Evolutionary conservation across 2,329 filamentous ascomycete genomes (phyloP).

Genomic region (Calonectria hawksworthii): DNA sequence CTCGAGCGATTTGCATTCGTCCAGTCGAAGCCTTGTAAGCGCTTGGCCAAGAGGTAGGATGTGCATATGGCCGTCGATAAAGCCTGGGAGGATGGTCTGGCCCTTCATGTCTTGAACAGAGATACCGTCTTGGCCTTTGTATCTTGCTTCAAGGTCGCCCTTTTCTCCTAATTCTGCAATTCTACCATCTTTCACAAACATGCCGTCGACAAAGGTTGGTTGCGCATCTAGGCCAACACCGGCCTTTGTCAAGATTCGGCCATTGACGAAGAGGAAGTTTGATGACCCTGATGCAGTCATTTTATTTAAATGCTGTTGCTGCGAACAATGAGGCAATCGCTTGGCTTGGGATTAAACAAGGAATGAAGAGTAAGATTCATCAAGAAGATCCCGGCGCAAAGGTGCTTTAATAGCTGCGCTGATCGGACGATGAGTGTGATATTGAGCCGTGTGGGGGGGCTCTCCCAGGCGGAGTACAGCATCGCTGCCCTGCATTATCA

Average conservation of each 20-base stretch:
- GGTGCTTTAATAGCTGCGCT: neutral
- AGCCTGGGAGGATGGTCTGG: constrained; percentile 57
- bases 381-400: neutral
- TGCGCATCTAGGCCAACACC: constrained; percentile 13
- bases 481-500: neutral
- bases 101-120: constrained; percentile 12
- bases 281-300: neutral
- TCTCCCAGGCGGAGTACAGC: neutral
- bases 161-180: constrained; percentile 8
- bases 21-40: constrained; percentile 58
- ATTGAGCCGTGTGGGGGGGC: neutral
- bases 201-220: constrained; percentile 20
- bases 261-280: constrained; percentile 19
- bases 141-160: neutral
- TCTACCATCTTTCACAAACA: constrained; percentile 16
- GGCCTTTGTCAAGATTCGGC: constrained; percentile 15
- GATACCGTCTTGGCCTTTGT: neutral
- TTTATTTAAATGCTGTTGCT: neutral
- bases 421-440: neutral
- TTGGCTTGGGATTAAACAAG: neutral
- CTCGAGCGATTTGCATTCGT: constrained; percentile 55
- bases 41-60: constrained; percentile 62
- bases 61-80: constrained; percentile 66
- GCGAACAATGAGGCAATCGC: neutral
- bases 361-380: too few species aligned